Percentiles rank a stretch among this genome's conserved stretches.
phyloP scores from a whole-genome alignment of 192 early-diverging fungal species.

The Rhizophagus clarus region DNA sequence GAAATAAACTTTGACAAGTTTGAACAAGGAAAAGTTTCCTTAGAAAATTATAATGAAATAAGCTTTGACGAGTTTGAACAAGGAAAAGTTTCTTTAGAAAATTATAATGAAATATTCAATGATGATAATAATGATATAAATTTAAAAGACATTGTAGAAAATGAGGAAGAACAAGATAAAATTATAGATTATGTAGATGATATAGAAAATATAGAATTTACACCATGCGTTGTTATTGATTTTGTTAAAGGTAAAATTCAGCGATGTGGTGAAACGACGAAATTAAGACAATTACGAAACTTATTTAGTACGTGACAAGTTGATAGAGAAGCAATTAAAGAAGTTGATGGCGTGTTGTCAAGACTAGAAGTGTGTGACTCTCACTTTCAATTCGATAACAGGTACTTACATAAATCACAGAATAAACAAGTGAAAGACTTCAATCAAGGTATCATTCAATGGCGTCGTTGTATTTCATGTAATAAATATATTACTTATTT shows the following conservation, averaged over 20 bases:
- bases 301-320: background rate
- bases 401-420: background rate
- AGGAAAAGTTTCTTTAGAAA: too few species aligned
- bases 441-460: background rate
- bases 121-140: too few species aligned
- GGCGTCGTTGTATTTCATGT: background rate
- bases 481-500: background rate
- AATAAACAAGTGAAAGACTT: background rate
- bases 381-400: background rate
- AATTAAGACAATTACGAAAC: background rate
- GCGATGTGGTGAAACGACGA: background rate
- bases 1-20: background rate
- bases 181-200: background rate
- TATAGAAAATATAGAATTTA: background rate
- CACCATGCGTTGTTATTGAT: background rate
- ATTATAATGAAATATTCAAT: too few species aligned
- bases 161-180: background rate
- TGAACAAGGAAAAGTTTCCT: too few species aligned
- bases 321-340: background rate
- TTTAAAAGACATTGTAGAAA: background rate
- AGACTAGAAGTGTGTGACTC: background rate
- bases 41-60: too few species aligned
- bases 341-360: background rate
- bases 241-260: background rate
- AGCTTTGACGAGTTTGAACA: too few species aligned